Evolutionary conservation across 2,329 filamentous ascomycete genomes (phyloP), one percentile per base, ranked within the genome.

Genomic region (Aspergillus spinulosporus): DNA sequence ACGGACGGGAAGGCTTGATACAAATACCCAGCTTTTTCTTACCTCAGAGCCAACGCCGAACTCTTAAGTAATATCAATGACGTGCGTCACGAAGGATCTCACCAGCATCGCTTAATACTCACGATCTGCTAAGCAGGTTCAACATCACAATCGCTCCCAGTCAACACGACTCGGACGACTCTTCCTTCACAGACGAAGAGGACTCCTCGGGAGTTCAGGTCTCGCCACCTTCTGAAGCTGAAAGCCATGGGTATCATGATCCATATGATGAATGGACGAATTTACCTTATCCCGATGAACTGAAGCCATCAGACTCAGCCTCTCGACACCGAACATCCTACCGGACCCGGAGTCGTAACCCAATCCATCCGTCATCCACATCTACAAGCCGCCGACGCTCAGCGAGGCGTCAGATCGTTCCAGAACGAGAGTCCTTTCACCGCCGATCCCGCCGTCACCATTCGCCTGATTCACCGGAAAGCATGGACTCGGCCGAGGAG

Each of bases 401-500:
- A 34, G 61, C 66, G 47, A 72, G 73, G 52, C 73, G 72, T 53
- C 71, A 75, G 45, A 64, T 73, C 57, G 56, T 63, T 29, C 68
- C 65, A 50, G 76, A 75, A 54, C 72, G 71, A 52, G 72, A 73
- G 47, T 66, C 69, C 21, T 68, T 67, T 52, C 55, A 61, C 49
- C 75, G 71, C 59, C 75, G 71, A 55, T 71, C 69, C 59, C 77
- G 68, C 61, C 76, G 66, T 66, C 75, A 72, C 62, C 78, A 74
- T 73, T 77, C 71, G 57, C 81, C 82, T 62, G 77, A 77, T 60
- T 78, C 80, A 62, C 78, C 84, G 54, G 83, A 84, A 77, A 88
- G 82, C 70, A 79, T 83, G 77, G 87, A 88, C 70, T 82, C 82
- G 36, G 79, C 79, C 15, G 85, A 89, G 26, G 85, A 89, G n/a